Evolutionary conservation across 164 flowering plant species (phyloP), one percentile per base, ranked within the genome.

Genomic region (Saururus chinensis): DNA sequence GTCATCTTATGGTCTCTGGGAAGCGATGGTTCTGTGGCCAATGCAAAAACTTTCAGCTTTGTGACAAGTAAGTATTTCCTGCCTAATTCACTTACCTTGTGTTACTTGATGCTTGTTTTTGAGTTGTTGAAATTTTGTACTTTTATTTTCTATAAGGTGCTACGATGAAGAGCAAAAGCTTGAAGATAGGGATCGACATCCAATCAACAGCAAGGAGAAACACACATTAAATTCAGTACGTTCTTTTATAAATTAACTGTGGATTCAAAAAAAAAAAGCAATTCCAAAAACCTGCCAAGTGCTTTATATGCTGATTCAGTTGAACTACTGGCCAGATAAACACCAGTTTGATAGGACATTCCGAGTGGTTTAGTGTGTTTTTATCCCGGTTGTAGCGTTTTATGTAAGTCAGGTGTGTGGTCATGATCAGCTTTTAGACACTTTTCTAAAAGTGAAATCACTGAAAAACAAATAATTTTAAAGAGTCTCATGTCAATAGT

Each of bases 41-140:
- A 67, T 95, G 99, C 87, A 85, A 82, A 77, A 83, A 80, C 35
- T 95, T 93, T 76, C 88, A 88, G 76, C 82, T 95, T 56, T 95
- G 99, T 75, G 96, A 87, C 60, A 83, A 72, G 99, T 95, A 86
- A 82, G 87, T 48, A 40, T 66, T 66, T 51, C 42, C 35, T 71
- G 22, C 1, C 0, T 22, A 23, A 22, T 25, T 25, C 13, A 13
- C 1, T 56, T 24, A 25, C n/a, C 10, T 16, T 25, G 0, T 7
- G 59, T 56, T 19, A n/a, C 17, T 23, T 22, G 25, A 7, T 22
- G 19, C 7, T 23, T 23, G 30, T 11, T 23, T 22, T n/a, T 4
- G 11, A 19, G 37, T 56, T 22, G 30, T 11, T 56, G 13, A 9
- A 26, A 23, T 22, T 17, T 25, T 9, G 24, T 16, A 25, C 25